A percentile compares a stretch with the other conserved stretches of the same genome.
These are phyloP conservation scores for Lepidium campestre DNA, from an alignment of 441 rosid genomes.

Conservation along the genomic window DNA sequence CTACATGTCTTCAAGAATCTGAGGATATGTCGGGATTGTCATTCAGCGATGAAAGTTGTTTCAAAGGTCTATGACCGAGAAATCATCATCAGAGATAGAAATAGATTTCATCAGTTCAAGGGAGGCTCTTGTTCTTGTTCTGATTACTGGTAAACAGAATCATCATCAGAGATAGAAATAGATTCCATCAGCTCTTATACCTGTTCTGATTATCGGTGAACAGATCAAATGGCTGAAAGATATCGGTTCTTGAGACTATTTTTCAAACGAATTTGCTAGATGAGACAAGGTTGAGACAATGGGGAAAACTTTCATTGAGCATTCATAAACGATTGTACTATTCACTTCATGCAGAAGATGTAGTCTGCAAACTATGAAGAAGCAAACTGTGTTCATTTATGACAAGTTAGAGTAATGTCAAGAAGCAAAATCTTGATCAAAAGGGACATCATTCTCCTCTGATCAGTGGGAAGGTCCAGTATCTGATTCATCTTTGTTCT, in stretches of 20 bases:
- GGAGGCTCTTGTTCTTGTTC: slow-evolving; percentile 76
- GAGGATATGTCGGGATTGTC: slow-evolving; percentile 75
- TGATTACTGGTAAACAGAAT: slow-evolving; percentile 46
- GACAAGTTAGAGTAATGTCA: slow-evolving; percentile 9
- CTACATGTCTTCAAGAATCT: slow-evolving; percentile 67
- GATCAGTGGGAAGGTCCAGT: slow-evolving; percentile 19
- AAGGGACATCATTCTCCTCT: neutral
- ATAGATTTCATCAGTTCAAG: slow-evolving; percentile 71
- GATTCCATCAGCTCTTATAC: slow-evolving; percentile 84
- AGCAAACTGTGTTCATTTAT: neutral
- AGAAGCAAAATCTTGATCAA: slow-evolving; percentile 6
- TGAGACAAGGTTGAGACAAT: neutral
- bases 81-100: slow-evolving; percentile 67
- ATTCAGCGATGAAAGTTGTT: slow-evolving; percentile 60
- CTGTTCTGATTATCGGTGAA: slow-evolving; percentile 65
- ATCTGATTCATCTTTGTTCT: slow-evolving; percentile 40
- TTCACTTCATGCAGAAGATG: neutral
- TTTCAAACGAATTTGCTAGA: neutral
- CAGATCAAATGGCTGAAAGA: neutral
- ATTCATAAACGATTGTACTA: neutral
- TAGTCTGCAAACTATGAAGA: neutral
- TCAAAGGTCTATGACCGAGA: slow-evolving; percentile 56
- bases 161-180: slow-evolving; percentile 67
- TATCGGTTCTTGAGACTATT: neutral
- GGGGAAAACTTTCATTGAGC: neutral